These are phyloP conservation scores for Macrolepiota albuminosa DNA, from an alignment of 768 basidiomycete species.

Conservation along the genomic window DNA sequence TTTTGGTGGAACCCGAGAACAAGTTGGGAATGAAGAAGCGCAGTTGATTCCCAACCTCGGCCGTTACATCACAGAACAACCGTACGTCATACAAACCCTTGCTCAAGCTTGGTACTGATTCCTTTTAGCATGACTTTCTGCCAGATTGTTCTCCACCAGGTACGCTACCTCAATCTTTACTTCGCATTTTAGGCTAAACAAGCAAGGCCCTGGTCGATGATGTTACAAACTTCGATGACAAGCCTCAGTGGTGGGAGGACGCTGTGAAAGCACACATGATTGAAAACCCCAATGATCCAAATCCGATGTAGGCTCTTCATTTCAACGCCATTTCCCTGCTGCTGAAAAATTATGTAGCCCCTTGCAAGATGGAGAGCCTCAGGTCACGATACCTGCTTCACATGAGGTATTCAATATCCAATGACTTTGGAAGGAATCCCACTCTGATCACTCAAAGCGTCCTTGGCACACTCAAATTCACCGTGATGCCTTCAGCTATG, in stretches of 20 bases:
- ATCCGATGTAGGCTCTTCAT: not conserved
- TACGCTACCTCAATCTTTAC: not conserved
- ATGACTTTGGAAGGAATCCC: too few species aligned
- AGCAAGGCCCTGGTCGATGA: not conserved
- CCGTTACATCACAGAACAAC: constrained; percentile 1
- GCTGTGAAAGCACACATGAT: not conserved
- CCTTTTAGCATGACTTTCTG: not conserved
- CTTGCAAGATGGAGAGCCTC: not conserved
- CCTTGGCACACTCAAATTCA: constrained; percentile 32
- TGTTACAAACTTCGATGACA: not conserved
- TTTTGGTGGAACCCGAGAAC: not conserved
- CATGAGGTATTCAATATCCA: not conserved
- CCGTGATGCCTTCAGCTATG: constrained; percentile 31
- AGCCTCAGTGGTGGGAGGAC: not conserved
- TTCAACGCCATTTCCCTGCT: not conserved
- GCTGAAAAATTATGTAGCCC: not conserved
- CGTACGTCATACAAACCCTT: not conserved
- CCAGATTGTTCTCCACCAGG: not conserved
- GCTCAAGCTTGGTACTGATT: not conserved
- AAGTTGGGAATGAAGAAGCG: not conserved
- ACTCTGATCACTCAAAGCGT: constrained; percentile 1
- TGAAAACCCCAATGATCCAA: not conserved
- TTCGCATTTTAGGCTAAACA: not conserved
- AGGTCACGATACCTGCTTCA: constrained; percentile 1
- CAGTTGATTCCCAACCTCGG: not conserved